A percentile compares a stretch with the other conserved stretches of the same genome.
These are phyloP conservation scores for Daphne laureola DNA, from an alignment of 441 rosid genomes.

Conservation along the genomic window DNA sequence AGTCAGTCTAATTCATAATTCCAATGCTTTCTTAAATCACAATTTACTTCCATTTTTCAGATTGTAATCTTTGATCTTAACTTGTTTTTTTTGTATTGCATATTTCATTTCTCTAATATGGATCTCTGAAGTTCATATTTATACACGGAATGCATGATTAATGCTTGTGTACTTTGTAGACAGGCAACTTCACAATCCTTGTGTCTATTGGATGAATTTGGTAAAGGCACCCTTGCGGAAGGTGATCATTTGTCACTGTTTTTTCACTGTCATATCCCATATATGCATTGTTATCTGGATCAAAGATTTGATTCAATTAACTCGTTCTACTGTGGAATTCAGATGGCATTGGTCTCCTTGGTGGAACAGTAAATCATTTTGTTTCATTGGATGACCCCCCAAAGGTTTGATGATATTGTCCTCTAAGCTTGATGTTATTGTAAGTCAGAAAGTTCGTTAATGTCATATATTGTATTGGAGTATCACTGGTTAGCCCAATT, in stretches of 20 bases:
- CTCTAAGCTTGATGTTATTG: neutral
- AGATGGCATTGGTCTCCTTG: constrained; percentile 98
- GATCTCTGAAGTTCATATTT: constrained; percentile 2
- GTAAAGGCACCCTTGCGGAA: constrained; percentile 97
- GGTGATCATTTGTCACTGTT: constrained; percentile 34
- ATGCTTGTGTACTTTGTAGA: constrained; percentile 37
- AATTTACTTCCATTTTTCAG: too few species aligned
- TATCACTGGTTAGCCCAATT: too few species aligned
- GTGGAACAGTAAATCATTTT: constrained; percentile 83
- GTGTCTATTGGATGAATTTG: constrained; percentile 95
- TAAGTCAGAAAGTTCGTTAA: too few species aligned
- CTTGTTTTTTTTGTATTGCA: constrained; percentile 7
- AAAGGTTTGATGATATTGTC: constrained; percentile 47
- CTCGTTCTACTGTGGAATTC: constrained; percentile 17
- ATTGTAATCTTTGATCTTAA: too few species aligned
- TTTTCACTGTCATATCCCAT: neutral
- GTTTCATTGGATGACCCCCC: constrained; percentile 60
- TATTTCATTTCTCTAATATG: constrained; percentile 2
- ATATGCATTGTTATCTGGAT: neutral
- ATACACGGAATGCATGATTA: constrained; percentile 9
- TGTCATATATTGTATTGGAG: too few species aligned
- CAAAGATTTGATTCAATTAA: constrained; percentile 10
- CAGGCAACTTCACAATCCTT: constrained; percentile 89
- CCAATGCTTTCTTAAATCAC: constrained; percentile 2
- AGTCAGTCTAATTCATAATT: too few species aligned